A percentile compares a stretch with the other conserved stretches of the same genome.
Evolutionary conservation across 2,329 filamentous ascomycete species (phyloP).

Genomic region (Ophiostoma perfectum): DNA sequence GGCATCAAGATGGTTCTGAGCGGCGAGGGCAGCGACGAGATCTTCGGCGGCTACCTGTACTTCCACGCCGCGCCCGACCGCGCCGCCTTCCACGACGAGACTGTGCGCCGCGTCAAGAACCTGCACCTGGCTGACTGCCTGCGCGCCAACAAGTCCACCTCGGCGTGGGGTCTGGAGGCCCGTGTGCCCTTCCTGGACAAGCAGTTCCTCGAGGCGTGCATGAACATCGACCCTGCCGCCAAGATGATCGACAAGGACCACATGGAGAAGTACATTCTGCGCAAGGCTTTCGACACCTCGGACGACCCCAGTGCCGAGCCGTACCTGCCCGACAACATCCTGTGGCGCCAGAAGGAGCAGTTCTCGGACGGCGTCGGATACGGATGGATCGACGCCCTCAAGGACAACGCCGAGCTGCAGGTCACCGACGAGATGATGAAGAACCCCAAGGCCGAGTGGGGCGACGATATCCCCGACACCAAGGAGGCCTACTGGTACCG

Average conservation of each 20-base stretch:
- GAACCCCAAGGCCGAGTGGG: constrained; percentile 97
- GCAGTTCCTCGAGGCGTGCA: constrained; percentile 84
- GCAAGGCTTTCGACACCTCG: constrained; percentile 92
- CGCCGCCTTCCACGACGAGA: constrained; percentile 92
- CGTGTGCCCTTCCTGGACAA: constrained; percentile 98
- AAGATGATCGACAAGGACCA: constrained; percentile 90
- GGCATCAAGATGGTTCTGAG: constrained; percentile 99
- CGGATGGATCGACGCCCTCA: constrained; percentile 96
- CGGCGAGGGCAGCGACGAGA: constrained; percentile 95
- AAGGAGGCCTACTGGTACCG: constrained; percentile 99
- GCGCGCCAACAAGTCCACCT: constrained; percentile 97
- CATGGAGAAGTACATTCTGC: constrained; percentile 96
- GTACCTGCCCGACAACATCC: constrained; percentile 92
- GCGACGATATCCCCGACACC: constrained; percentile 81
- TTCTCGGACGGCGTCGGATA: constrained; percentile 98
- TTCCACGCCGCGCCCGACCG: constrained; percentile 92
- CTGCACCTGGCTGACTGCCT: constrained; percentile 94
- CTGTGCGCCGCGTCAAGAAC: constrained; percentile 90
- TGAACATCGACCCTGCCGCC: constrained; percentile 90
- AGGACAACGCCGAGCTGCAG: constrained; percentile 84
- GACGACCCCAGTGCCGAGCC: constrained; percentile 75
- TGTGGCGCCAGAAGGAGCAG: constrained; percentile 99
- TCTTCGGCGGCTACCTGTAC: constrained; percentile 97
- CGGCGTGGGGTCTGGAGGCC: constrained; percentile 95
- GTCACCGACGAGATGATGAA: constrained; percentile 98